Evolutionary conservation across 2,329 filamentous ascomycete species (phyloP).

Genomic region (Chaetomium sp.): DNA sequence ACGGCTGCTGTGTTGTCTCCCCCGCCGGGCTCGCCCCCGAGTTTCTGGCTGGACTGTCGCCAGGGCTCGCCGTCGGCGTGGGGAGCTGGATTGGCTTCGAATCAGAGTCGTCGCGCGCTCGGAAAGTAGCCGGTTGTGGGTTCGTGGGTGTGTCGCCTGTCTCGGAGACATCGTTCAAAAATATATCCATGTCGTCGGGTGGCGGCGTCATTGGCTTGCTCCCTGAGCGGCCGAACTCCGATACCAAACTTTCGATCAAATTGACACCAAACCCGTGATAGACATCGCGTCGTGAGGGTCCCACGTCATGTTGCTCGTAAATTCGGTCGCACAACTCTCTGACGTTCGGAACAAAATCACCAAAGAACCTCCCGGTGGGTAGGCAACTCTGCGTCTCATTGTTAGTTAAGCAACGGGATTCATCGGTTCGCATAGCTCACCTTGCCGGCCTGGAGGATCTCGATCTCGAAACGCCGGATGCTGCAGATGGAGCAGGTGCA

Average conservation of each 20-base stretch:
- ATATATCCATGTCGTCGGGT: slow-evolving; percentile 31
- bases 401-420: slow-evolving; percentile 3
- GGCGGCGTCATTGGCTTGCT: neutral
- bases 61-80: slow-evolving; percentile 19
- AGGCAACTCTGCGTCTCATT: slow-evolving; percentile 42
- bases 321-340: slow-evolving; percentile 48
- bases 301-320: slow-evolving; percentile 43
- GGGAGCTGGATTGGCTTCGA: slow-evolving; percentile 13
- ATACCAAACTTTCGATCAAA: slow-evolving; percentile 47
- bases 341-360: slow-evolving; percentile 46
- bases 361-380: slow-evolving; percentile 43
- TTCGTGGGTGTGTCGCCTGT: neutral
- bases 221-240: slow-evolving; percentile 30
- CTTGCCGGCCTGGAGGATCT: slow-evolving; percentile 54
- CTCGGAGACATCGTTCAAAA: slow-evolving; percentile 28
- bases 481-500: slow-evolving; percentile 44
- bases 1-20: slow-evolving; percentile 15
- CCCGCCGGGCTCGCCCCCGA: slow-evolving; percentile 14
- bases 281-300: slow-evolving; percentile 40
- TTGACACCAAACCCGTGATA: slow-evolving; percentile 49
- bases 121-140: neutral
- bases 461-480: slow-evolving; percentile 53
- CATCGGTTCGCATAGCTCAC: slow-evolving; percentile 39
- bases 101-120: neutral
- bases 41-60: slow-evolving; percentile 18